Evolutionary conservation across 306 rosid species (phyloP), one percentile per base, ranked within the genome.

Genomic region (Corylus heterophylla): DNA sequence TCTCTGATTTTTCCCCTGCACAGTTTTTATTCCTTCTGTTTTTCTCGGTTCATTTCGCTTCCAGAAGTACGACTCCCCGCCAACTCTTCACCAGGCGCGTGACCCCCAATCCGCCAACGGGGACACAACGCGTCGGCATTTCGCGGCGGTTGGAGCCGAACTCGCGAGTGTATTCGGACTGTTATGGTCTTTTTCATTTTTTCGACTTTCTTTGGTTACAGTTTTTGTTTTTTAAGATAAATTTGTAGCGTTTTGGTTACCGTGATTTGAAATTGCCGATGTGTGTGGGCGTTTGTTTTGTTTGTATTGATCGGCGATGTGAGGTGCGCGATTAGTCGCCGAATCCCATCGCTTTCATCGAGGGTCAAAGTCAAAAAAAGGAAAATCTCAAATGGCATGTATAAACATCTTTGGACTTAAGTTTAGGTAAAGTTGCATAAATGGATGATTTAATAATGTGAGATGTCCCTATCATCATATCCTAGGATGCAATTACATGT

Each of bases 351-450:
- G 63, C 22, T 73, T 13, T 52, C 63, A 29, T 13, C 4, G 50
- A 0, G 35, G 54, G 69, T 74, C 78, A 58, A 49, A 51, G 68
- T 62, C 68, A 62, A 49, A 18, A 54, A 11, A n/a, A 29, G 67
- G 7, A 2, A 2, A 42, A 66, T 11, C 18, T 39, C 50, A 3
- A 3, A 39, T 29, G 71, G 22, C 27, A 39, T 31, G 12, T 8
- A 39, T 39, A 42, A 5, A 9, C 29, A 29, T 31, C 6, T 27
- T 63, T 31, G 27, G 29, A 68, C 25, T n/a, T 13, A 2, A 66
- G 17, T 54, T 63, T 74, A 17, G 83, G 27, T 80, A 44, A 67
- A 45, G 55, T 79, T 79, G 66, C 73, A 50, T 44, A 55, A 44
- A 51, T 14, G 69, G 42, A 63, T 63, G 4, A 16, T 31, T 63